A percentile compares a stretch with the other conserved stretches of the same genome.
These are phyloP conservation scores for Metschnikowia continentalis DNA, from an alignment of 805 yeast species.

Conservation along the genomic window DNA sequence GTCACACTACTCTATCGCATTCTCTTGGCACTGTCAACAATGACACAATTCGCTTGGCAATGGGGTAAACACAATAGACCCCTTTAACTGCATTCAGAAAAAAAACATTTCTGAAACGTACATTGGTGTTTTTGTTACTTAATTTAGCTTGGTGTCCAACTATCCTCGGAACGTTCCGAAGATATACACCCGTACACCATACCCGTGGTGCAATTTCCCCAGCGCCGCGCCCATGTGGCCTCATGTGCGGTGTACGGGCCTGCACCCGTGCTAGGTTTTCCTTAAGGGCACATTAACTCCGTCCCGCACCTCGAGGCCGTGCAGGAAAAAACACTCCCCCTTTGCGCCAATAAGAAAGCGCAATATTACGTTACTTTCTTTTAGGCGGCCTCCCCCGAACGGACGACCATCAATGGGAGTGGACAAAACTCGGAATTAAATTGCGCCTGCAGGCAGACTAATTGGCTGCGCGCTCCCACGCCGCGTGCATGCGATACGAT, in stretches of 20 bases:
- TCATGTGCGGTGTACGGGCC: conserved; percentile 1
- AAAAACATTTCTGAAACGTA: no score
- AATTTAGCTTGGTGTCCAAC: no score
- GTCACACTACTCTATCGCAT: conserved; percentile 13
- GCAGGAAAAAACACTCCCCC: not conserved
- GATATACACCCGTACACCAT: not conserved
- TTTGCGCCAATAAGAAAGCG: not conserved
- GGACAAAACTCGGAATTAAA: not conserved
- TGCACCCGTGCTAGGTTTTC: not conserved
- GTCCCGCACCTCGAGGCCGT: not conserved
- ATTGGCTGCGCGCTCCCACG: conserved; percentile 1
- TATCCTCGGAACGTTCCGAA: no score
- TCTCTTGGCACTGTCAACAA: conserved; percentile 3
- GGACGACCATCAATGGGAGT: not conserved
- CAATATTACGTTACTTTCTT: no score
- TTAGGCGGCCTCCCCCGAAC: not conserved
- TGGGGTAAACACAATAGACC: not conserved
- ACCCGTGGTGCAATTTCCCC: conserved; percentile 1
- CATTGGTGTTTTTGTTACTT: no score
- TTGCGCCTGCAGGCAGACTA: not conserved
- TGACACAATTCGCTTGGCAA: conserved; percentile 4
- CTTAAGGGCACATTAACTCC: not conserved
- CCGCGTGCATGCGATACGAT: conserved; percentile 4
- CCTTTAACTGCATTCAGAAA: no score
- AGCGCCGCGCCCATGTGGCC: conserved; percentile 8